Evolutionary conservation across 2,329 filamentous ascomycete genomes (phyloP), one percentile per base, ranked within the genome.

Genomic region (Remersonia thermophila): DNA sequence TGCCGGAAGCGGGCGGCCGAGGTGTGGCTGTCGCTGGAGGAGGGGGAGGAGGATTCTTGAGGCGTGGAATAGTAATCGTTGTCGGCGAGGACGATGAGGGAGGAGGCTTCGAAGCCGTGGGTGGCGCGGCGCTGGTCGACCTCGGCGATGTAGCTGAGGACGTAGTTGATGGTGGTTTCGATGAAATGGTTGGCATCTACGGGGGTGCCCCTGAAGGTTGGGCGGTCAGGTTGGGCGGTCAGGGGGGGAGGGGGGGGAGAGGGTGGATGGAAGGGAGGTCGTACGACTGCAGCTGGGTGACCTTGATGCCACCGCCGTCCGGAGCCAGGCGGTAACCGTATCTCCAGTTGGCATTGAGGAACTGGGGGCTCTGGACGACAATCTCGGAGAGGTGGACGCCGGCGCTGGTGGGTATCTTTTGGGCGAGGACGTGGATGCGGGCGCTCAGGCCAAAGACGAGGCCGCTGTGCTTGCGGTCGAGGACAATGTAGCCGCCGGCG

Each of bases 11-110:
- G 38, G 41, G 36, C 26, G 48, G 35, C 11, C 45, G 37, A 14
- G 42, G 16, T 10, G 46, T 16, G 12, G 38, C 11, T 27, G 38
- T 3, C 32, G 31, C 2, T 33, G 16, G 16, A n/a, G 13, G 27
- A 25, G 4, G 34, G 8, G 56, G 46, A 16, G 55, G 51, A 17
- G 64, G 33, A 12, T 3, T 32, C n/a, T 13, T 32, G 55, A 3
- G 77, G 68, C 41, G 79, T 76, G 4, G 91, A 95, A 66, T 96
- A 98, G 70, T 98, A 98, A 63, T 93, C 84, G 53, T 91, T 87
- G 61, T 95, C 86, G 41, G 91, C 89, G 26, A 96, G 73, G 55
- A 98, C 89, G 42, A 83, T 86, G 56, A 96, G 73, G 11, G 75
- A 75, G 20, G 80, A 63, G 3, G 86, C 74, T 11, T 69, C 69